Percentiles rank a stretch among this genome's conserved stretches.
phyloP scores from a whole-genome alignment of 23 red algal species.

The Chondrus crispus region DNA sequence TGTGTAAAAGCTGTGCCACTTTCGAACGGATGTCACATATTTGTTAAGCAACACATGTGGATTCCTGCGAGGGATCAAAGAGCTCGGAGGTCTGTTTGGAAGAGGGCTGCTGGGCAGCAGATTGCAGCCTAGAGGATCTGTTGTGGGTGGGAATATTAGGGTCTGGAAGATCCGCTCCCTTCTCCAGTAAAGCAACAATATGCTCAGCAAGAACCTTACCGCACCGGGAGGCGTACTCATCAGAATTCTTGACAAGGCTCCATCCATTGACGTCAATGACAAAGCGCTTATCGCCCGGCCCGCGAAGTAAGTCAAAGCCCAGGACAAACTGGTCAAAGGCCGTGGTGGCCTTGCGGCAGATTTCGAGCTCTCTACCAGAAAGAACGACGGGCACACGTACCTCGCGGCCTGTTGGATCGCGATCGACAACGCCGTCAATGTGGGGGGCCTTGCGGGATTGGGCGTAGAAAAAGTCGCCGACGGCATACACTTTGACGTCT shows the following conservation, averaged over 20 bases:
- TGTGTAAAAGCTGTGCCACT: no score
- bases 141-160: no score
- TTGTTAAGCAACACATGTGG: no score
- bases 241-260: constrained; percentile 85
- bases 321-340: constrained; percentile 89
- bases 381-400: constrained; percentile 37
- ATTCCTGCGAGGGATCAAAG: not conserved
- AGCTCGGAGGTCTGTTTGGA: no score
- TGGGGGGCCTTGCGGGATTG: constrained; percentile 80
- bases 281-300: constrained; percentile 11
- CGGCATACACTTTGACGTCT: constrained; percentile 95
- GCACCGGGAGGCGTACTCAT: constrained; percentile 5
- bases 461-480: constrained; percentile 70
- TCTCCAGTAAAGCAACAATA: not conserved
- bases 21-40: no score
- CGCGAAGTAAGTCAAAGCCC: constrained; percentile 90
- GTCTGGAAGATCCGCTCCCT: no score
- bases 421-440: constrained; percentile 84
- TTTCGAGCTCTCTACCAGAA: constrained; percentile 42
- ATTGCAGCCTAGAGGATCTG: no score
- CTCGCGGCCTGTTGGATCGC: constrained; percentile 59
- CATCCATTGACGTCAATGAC: constrained; percentile 99
- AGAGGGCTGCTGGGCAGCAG: no score
- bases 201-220: constrained; percentile 15
- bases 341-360: constrained; percentile 40